Conservation (phyloP, 805 yeast genomes). For the Debaryomyces prosopidis region DNA sequence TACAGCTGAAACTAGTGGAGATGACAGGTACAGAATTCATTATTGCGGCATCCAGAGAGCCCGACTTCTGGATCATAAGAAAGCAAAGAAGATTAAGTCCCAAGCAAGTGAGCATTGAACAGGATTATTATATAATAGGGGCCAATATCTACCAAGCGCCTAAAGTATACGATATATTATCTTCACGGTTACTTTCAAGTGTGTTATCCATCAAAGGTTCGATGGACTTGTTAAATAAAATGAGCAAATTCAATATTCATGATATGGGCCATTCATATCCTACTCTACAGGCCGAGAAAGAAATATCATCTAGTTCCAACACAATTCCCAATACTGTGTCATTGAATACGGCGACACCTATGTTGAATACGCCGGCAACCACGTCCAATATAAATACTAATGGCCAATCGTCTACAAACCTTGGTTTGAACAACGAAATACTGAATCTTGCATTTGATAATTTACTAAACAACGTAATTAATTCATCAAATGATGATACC, state of each 20-base stretch:
- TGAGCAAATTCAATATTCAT: slow-evolving; percentile 31
- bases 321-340: slow-evolving; percentile 12
- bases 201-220: slow-evolving; percentile 36
- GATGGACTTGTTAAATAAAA: slow-evolving; percentile 29
- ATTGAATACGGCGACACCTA: slow-evolving; percentile 10
- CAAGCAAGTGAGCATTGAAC: slow-evolving; percentile 51
- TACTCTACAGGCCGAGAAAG: slow-evolving; percentile 8
- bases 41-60: slow-evolving; percentile 73
- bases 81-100: slow-evolving; percentile 70
- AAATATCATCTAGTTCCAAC: slow-evolving; percentile 3
- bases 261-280: slow-evolving; percentile 37
- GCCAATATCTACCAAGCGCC: slow-evolving; percentile 95
- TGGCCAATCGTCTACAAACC: slow-evolving; percentile 2
- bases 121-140: slow-evolving; percentile 86
- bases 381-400: slow-evolving; percentile 5
- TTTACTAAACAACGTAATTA: slow-evolving; percentile 26
- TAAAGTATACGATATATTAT: slow-evolving; percentile 64
- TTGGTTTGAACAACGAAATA: slow-evolving; percentile 20
- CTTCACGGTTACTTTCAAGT: slow-evolving; percentile 59
- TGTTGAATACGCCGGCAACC: slow-evolving; percentile 17
- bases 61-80: slow-evolving; percentile 88
- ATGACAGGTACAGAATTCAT: slow-evolving; percentile 88
- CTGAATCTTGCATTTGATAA: slow-evolving; percentile 32
- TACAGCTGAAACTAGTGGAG: slow-evolving; percentile 61
- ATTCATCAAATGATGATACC: slow-evolving; percentile 16